Evolutionary conservation across 805 yeast genomes (phyloP), one percentile per base, ranked within the genome.

Genomic region (Blastobotrys robertii): DNA sequence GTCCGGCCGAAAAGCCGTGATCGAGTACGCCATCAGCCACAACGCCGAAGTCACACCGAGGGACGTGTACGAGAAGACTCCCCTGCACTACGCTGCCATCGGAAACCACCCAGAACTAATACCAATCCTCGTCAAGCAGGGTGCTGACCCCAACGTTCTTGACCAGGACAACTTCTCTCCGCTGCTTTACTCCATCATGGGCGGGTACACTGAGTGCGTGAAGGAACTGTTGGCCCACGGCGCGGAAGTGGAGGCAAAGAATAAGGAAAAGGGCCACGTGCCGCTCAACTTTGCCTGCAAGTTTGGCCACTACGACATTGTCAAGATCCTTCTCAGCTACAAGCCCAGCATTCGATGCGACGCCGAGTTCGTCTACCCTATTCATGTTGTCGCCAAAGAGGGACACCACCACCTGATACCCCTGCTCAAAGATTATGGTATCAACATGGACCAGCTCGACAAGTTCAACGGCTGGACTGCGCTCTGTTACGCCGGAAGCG

Each of bases 381-480:
- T 90, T 37, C 98, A 92, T 60, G 81, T 90, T 30, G 86, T 81
- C 22, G 88, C 97, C 0, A 74, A 92, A 40, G 77, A 82, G 5
- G 97, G 97, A 1, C 86, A 81, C 57, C 68, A 70, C 49, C 66
- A 76, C 44, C 67, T 90, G 29, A 77, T 92, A 9, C 74, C 80
- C 28, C 61, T 87, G 37, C 65, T 92, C 30, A 59, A 58, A 12
- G 64, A 73, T n/a, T 72, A 81, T 49, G 25, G 25, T 6, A 63
- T 84, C 1, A 77, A 81, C 53, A 76, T 90, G 4, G 84, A 92
- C 61, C 79, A 76, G 46, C 54, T 79, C 7, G 97, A 92, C 62
- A 82, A 84, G 42, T 77, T 86, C 44, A 87, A 88, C 57, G 82
- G 81, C 53, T 92, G 97, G 97, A 79, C 96, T 0, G 95, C 97